phyloP scores from a whole-genome alignment of 768 basidiomycete genomes.

The Russula dissimulans region DNA sequence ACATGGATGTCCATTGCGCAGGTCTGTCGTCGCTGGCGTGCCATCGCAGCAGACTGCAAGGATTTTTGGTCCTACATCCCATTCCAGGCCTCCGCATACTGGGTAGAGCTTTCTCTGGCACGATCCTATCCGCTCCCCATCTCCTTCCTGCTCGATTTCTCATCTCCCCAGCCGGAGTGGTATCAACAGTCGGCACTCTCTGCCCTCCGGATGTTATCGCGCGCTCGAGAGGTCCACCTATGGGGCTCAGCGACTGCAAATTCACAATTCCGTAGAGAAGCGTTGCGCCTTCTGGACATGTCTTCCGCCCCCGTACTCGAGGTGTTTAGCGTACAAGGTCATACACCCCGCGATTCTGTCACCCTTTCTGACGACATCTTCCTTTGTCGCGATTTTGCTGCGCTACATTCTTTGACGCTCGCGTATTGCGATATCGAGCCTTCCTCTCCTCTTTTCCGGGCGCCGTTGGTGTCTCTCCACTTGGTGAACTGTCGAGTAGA shows the following conservation, averaged over 20 bases:
- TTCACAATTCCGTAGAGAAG: neutral
- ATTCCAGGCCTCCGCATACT: neutral
- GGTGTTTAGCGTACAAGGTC: neutral
- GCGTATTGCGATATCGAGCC: neutral
- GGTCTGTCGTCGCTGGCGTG: conserved; percentile 1
- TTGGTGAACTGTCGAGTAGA: neutral
- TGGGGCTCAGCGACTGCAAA: neutral
- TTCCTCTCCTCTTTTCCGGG: neutral
- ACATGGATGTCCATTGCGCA: neutral
- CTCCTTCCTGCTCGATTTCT: neutral
- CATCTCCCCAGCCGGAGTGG: neutral
- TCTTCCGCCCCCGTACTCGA: neutral
- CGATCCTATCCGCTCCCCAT: conserved; percentile 1
- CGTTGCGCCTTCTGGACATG: neutral
- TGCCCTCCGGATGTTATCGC: neutral
- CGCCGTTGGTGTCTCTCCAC: neutral
- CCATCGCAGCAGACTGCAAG: neutral
- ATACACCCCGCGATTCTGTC: neutral
- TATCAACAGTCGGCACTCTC: neutral
- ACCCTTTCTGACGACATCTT: neutral
- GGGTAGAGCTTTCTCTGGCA: neutral
- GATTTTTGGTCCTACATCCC: conserved; percentile 8
- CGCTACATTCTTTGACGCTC: neutral
- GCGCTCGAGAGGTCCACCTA: conserved; percentile 2
- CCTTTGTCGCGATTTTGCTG: neutral